Evolutionary conservation across 768 basidiomycete genomes (phyloP), one percentile per base, ranked within the genome.

Genomic region (Trametopsis cervina): DNA sequence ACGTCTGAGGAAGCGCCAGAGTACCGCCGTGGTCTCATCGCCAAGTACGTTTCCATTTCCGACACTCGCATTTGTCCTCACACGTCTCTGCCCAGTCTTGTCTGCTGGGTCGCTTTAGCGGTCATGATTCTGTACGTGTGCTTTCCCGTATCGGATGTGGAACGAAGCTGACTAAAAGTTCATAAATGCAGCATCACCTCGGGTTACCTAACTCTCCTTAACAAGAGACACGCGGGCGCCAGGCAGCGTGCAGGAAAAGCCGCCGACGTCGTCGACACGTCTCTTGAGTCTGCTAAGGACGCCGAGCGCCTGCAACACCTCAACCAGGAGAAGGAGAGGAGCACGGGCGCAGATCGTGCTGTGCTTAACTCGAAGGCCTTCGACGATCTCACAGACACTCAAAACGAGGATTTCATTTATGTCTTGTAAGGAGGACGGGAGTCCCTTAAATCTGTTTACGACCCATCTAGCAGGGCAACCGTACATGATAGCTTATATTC

Each of bases 21-120:
- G 45, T 74, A 73, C 57, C 64, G 59, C 42, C 64, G 62, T 13
- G 73, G 72, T 5, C 61, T 74, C 4, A 58, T 64, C 24, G 61
- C 67, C 17, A 62, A 70, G 68, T 69, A 54, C 45, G 60, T 49
- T 3, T 35, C 38, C 17, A 10, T 12, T 13, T 35, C 5, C 38
- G 22, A 18, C 23, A 4, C 13, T 15, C 10, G 23, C 11, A 21
- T 13, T 25, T n/a, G 25, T 17, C 29, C 26, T 5, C 15, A 10
- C 18, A 21, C 37, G 15, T 33, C 29, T 39, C 21, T 22, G 37
- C 26, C 5, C 35, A 70, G 69, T 49, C 55, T 74, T 25, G 62
- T 66, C 13, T 71, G 69, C 44, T 74, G 70, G 68, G 61, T 68
- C 20, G 57, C 63, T 2, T 58, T 71, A 1, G 54, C 69, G 5